Evolutionary conservation across 257 asterid genomes (phyloP), one percentile per base, ranked within the genome.

Genomic region (Mentha longifolia): DNA sequence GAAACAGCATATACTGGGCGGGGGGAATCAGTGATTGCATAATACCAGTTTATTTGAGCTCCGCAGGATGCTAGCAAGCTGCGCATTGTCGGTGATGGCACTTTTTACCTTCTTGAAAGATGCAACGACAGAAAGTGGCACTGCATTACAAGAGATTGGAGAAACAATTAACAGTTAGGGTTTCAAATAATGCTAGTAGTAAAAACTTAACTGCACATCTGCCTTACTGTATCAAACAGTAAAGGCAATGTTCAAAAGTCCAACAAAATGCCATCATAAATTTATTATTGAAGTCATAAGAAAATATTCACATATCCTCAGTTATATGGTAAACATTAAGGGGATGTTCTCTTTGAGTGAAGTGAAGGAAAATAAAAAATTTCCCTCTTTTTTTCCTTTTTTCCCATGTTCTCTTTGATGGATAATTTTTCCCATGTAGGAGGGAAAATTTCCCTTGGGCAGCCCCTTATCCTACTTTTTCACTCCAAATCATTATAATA

Each of bases 71-170:
- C 77, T 77, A 6, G 91, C 95, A 60, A 92, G 95, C 79, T 87
- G 92, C 43, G 92, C 70, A 50, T 75, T 79, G 81, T 77, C 84
- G 70, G 60, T 72, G 64, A 86, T 78, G 61, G 87, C 85, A 67
- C 84, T 77, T 84, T 86, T 92, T 33, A 89, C 85, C 83, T 89
- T 92, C 89, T 92, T 92, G 73, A 89, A 89, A 47, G 96, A 87
- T 59, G 94, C 89, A 58, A 92, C 92, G 54, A 86, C 93, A 20
- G 98, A 83, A 61, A 92, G 80, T 33, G 98, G 95, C 60, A 92
- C 98, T 92, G 62, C 78, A 80, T 49, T 51, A 65, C 61, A 76
- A 49, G 67, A 74, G 31, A 55, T 46, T 37, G 49, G 22, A 51
- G 60, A 70, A 61, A 45, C 67, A 68, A 63, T 52, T 46, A 64